These are phyloP conservation scores for Chalaropsis thielavioides DNA, from an alignment of 2,329 filamentous ascomycete species.

Conservation along the genomic window DNA sequence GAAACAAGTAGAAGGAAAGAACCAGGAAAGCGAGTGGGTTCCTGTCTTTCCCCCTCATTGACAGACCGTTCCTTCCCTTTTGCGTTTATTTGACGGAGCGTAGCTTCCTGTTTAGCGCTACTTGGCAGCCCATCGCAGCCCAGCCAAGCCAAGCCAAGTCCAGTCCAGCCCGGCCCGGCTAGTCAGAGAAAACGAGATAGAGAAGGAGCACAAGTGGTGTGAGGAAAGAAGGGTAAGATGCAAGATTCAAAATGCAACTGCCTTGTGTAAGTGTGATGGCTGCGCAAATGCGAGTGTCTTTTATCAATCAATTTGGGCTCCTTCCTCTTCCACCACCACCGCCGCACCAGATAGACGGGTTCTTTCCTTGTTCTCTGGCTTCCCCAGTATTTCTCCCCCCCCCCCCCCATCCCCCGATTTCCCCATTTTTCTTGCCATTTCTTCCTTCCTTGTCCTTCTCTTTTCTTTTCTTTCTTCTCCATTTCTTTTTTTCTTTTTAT, in stretches of 20 bases:
- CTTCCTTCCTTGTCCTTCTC: background rate
- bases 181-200: background rate
- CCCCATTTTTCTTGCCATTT: conserved; percentile 7
- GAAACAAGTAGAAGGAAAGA: too few species aligned
- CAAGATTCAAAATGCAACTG: background rate
- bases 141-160: too few species aligned
- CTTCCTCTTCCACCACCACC: background rate
- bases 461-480: background rate
- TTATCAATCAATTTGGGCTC: background rate
- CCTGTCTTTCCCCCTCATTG: too few species aligned
- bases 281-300: background rate
- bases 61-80: too few species aligned
- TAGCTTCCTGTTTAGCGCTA: background rate
- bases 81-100: background rate
- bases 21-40: too few species aligned
- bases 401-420: conserved; percentile 1
- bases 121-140: background rate
- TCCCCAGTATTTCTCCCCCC: conserved; percentile 8
- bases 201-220: background rate
- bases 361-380: background rate
- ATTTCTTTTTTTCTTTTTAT: background rate
- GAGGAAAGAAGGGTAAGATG: background rate
- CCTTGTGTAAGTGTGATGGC: background rate
- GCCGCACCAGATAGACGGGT: background rate
- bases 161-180: background rate